Evolutionary conservation across 2,329 filamentous ascomycete genomes (phyloP).

Genomic region (Ophiostoma piceae): DNA sequence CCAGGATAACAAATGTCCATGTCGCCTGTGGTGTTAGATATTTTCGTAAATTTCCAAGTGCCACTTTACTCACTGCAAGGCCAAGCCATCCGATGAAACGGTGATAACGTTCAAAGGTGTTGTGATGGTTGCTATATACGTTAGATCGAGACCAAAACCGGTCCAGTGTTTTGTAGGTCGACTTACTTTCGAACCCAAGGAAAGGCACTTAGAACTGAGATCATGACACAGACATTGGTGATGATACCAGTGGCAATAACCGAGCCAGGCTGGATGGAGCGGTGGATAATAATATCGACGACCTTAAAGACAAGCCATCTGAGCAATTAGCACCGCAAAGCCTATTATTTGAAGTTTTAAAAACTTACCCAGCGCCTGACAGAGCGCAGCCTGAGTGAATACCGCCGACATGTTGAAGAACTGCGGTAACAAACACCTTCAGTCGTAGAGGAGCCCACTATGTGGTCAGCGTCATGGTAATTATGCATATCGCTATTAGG

Average conservation of each 20-base stretch:
- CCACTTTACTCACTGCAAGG: not conserved
- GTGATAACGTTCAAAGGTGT: not conserved
- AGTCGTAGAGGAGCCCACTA: not conserved
- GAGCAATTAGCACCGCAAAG: not conserved
- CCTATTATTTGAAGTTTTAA: not conserved
- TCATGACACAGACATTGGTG: not conserved
- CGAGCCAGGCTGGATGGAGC: not conserved
- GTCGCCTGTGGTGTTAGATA: not conserved
- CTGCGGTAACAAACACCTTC: not conserved
- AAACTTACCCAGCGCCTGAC: not conserved
- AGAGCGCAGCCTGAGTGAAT: not conserved
- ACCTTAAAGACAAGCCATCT: not conserved
- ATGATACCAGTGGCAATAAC: not conserved
- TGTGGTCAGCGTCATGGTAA: not conserved
- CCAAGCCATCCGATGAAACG: not conserved
- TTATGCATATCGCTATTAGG: too few relatives aligned
- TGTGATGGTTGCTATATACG: not conserved
- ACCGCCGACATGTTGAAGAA: not conserved
- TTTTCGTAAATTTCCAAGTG: not conserved
- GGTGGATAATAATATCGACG: not conserved
- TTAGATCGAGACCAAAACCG: not conserved
- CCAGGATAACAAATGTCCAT: not conserved
- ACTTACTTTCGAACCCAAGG: not conserved
- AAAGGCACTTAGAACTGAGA: not conserved
- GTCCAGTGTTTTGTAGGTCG: too few relatives aligned